Conservation (phyloP, 2,329 filamentous ascomycete genomes). For the Cercospora citrullina region DNA sequence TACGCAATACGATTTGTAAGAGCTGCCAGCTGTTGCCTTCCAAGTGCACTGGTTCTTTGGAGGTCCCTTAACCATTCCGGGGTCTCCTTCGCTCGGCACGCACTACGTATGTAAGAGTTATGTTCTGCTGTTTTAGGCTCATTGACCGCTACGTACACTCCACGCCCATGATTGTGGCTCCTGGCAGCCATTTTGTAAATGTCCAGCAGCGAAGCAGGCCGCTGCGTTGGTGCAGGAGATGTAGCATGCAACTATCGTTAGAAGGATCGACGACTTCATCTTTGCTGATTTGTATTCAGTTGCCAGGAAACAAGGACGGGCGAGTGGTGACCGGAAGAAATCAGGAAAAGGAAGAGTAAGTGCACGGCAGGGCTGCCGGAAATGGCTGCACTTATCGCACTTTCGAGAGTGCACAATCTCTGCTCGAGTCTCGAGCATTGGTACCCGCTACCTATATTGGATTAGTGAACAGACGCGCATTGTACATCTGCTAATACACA, state of each 20-base stretch:
- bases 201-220: background rate
- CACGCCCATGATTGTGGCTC: background rate
- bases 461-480: background rate
- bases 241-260: background rate
- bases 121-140: too few relatives aligned
- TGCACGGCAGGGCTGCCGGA: background rate
- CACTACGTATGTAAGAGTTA: background rate
- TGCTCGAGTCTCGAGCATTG: background rate
- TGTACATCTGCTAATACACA: background rate
- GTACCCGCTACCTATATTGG: background rate
- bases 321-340: background rate
- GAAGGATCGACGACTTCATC: background rate
- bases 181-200: background rate
- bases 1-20: background rate
- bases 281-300: background rate
- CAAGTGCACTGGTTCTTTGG: background rate
- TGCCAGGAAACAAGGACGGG: background rate
- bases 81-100: background rate
- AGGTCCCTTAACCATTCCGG: background rate
- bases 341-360: background rate
- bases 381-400: background rate
- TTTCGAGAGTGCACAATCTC: background rate
- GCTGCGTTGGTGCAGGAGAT: background rate
- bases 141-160: background rate
- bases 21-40: background rate